A percentile compares a stretch with the other conserved stretches of the same genome.
phyloP scores from a whole-genome alignment of 176 grass and related monocot genomes.

The Typha latifolia region DNA sequence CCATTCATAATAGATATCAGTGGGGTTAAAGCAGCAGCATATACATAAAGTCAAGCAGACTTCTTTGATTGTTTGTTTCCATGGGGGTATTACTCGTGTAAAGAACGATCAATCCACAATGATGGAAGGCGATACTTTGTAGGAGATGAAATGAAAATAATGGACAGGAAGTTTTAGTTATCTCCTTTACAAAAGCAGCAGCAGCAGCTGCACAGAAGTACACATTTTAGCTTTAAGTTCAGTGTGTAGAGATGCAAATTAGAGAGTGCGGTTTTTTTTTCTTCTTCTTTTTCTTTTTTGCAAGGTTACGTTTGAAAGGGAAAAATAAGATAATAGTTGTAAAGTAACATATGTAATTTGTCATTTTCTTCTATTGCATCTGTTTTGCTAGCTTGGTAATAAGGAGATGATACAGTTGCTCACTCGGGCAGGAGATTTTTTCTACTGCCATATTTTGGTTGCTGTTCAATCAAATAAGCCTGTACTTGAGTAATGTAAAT shows the following conservation, averaged over 20 bases:
- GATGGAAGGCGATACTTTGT: conserved; percentile 20
- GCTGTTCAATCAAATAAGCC: background rate
- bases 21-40: conserved; percentile 2
- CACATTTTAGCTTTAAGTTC: background rate
- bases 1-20: conserved; percentile 11
- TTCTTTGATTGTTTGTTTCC: conserved; percentile 23
- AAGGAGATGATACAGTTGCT: background rate
- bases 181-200: background rate
- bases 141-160: conserved; percentile 12
- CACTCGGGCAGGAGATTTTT: background rate
- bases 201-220: conserved; percentile 2
- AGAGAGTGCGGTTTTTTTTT: background rate
- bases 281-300: background rate
- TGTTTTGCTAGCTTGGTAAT: background rate
- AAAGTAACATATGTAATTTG: background rate
- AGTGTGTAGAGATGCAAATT: background rate
- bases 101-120: conserved; percentile 4
- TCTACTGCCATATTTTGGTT: background rate
- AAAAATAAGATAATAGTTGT: background rate
- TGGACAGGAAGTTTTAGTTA: conserved; percentile 11
- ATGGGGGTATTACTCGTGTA: conserved; percentile 12
- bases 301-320: background rate
- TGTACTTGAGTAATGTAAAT: background rate
- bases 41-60: conserved; percentile 14
- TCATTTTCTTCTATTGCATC: background rate